Base-by-base conservation (phyloP, 495 filamentous ascomycete species). In the Coniosporium apollinis region DNA sequence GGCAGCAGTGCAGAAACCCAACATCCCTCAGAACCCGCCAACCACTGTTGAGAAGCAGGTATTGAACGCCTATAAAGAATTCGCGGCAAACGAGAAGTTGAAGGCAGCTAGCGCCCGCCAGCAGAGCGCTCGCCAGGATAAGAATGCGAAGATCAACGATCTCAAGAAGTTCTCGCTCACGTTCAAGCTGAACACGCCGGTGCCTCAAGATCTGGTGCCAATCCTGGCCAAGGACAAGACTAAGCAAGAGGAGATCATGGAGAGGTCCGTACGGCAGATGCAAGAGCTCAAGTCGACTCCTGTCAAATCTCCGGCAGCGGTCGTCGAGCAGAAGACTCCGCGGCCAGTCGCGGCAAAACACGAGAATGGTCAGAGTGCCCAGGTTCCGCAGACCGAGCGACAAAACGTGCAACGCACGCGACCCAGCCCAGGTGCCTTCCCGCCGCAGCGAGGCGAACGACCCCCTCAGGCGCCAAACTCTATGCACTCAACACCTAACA, bases 181-280 rank as follows among this genome's bases (percentile, higher is more conserved):
- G 55, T 99, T 99, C 64, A 94, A 94, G 56, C 69, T 99, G 1
- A 69, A 74, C 8, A 93, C 84, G 1, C 83, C 83, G 7, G 84
- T 99, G 6, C 89, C 89, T 5, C 73, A 72, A 41, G 89, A 99
- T 56, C 57, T 99, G 30, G 81, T 99, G 16, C 74, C 81, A 2
- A 99, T 99, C 42, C 75, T 99, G 28, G 86, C 89, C 15, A 99
- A 96, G 52, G 89, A 99, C 51, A 81, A 79, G 15, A 64, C 60
- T 29, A 96, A 94, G 60, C 89, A 99, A 58, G 71, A 82, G 43
- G 70, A 80, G 51, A 96, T 99, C 43, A 75, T 94, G 41, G 76
- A 84, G 51, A 87, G 83, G 48, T 82, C 82, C 2, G 40, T 47
- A 17, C 43, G 47, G 19, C 41, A 50, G 48, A 41, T 32, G 22